phyloP scores from a whole-genome alignment of 176 grass and related monocot genomes.

The Lolium multiflorum region DNA sequence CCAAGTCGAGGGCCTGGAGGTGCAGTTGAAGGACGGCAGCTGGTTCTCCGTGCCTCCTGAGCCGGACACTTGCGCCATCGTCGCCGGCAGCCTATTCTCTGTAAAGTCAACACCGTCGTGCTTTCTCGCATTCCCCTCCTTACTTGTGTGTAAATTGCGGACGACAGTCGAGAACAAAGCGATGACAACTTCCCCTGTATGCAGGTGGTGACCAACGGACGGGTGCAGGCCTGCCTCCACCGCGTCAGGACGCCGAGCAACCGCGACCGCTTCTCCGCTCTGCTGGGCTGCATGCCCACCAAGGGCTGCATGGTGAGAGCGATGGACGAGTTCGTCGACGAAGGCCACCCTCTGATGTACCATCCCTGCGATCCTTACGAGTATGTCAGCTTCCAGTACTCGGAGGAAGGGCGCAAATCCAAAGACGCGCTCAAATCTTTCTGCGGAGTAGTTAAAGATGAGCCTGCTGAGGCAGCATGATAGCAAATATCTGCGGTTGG shows the following conservation, averaged over 20 bases:
- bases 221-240: not conserved
- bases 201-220: conserved; percentile 1
- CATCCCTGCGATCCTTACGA: not conserved
- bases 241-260: not conserved
- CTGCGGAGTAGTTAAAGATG: not conserved
- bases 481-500: no score
- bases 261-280: not conserved
- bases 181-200: not conserved
- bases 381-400: not conserved
- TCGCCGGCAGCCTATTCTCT: not conserved
- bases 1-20: conserved; percentile 37
- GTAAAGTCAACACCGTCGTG: not conserved
- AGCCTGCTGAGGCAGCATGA: not conserved
- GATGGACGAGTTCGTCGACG: not conserved
- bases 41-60: conserved; percentile 19
- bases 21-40: not conserved
- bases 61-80: not conserved
- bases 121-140: not conserved
- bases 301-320: not conserved
- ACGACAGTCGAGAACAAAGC: not conserved
- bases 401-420: not conserved
- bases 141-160: not conserved
- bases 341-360: not conserved
- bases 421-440: not conserved
- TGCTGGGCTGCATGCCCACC: not conserved